Evolutionary conservation across 345 rosid genomes (phyloP).

Genomic region (Bruguiera parviflora): DNA sequence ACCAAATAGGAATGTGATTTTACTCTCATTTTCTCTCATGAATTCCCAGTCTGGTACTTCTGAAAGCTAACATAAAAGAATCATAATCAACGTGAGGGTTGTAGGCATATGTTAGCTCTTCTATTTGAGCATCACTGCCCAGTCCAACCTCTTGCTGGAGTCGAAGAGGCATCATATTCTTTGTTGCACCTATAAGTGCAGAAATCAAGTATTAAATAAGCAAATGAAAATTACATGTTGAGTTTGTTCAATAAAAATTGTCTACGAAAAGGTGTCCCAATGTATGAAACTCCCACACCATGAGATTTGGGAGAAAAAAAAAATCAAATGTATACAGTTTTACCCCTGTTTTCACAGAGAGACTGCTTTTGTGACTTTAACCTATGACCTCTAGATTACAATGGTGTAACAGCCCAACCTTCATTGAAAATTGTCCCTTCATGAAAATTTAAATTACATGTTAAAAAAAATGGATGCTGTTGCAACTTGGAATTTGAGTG

Average conservation of each 20-base stretch:
- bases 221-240: not conserved
- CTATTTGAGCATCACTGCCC: not conserved
- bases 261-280: not conserved
- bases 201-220: not conserved
- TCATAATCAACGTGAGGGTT: constrained; percentile 5
- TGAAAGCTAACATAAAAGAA: constrained; percentile 50
- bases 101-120: not conserved
- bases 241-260: not conserved
- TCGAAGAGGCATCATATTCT: constrained; percentile 3
- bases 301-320: no score
- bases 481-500: not conserved
- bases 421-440: no score
- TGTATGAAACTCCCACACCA: no score
- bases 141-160: constrained; percentile 2
- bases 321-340: no score
- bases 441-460: no score
- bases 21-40: constrained; percentile 53
- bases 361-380: no score
- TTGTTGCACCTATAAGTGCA: constrained; percentile 8
- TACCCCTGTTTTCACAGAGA: no score
- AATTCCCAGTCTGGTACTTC: constrained; percentile 74
- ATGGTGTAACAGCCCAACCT: no score
- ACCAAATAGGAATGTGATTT: constrained; percentile 70
- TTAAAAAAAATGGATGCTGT: not conserved
- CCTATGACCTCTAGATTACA: no score